A percentile compares a stretch with the other conserved stretches of the same genome.
Evolutionary conservation across 2,329 filamentous ascomycete genomes (phyloP).

Genomic region (Graphilbum ipis-grandicollis): DNA sequence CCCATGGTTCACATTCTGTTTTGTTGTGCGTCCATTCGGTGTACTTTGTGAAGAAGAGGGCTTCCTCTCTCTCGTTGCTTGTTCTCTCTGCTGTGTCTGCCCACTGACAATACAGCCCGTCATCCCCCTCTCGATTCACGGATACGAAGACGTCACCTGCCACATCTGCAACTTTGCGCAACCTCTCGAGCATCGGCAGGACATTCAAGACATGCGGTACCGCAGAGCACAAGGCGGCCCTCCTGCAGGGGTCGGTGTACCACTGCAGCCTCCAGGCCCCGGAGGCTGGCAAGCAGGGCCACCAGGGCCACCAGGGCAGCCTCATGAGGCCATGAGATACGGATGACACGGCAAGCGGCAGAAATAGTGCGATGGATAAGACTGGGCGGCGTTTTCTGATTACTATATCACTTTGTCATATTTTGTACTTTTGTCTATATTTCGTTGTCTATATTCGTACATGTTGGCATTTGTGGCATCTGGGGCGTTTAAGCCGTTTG

Average conservation of each 20-base stretch:
- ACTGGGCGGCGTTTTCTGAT: too few relatives aligned
- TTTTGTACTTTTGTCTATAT: too few relatives aligned
- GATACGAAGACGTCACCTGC: conserved; percentile 54
- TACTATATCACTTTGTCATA: too few relatives aligned
- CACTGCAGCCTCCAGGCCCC: background rate
- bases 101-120: conserved; percentile 32
- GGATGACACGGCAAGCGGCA: too few relatives aligned
- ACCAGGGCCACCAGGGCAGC: background rate
- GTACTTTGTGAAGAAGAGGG: background rate
- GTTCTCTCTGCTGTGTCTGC: background rate
- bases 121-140: conserved; percentile 50
- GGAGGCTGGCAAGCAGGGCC: background rate
- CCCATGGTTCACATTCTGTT: conserved; percentile 69
- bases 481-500: too few relatives aligned
- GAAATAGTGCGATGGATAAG: too few relatives aligned
- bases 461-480: too few relatives aligned
- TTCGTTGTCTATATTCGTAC: too few relatives aligned
- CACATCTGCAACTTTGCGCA: conserved; percentile 63
- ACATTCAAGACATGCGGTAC: conserved; percentile 31
- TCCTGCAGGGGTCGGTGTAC: background rate
- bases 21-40: conserved; percentile 32
- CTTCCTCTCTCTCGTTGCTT: background rate
- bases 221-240: conserved; percentile 5
- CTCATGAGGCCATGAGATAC: background rate
- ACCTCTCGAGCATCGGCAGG: conserved; percentile 38